These are phyloP conservation scores for Suzukiozyma palmioleophila DNA, from an alignment of 1,139 yeast species.

Conservation along the genomic window DNA sequence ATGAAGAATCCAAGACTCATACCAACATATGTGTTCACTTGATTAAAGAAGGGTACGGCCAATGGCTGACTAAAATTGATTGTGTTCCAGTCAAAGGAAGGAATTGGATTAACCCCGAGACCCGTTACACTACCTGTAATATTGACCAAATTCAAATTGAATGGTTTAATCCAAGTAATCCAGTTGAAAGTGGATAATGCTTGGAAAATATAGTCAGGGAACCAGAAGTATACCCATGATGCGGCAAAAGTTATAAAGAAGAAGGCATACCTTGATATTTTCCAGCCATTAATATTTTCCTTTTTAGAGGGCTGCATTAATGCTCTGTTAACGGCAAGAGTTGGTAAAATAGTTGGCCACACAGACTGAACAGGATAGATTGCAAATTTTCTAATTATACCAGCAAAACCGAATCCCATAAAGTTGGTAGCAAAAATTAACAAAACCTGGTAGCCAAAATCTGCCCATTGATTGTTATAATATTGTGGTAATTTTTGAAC, in stretches of 20 bases:
- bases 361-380: conserved; percentile 50
- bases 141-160: conserved; percentile 48
- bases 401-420: conserved; percentile 60
- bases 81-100: conserved; percentile 48
- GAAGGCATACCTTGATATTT: conserved; percentile 40
- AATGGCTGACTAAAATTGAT: conserved; percentile 16
- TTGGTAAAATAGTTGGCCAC: conserved; percentile 53
- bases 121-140: conserved; percentile 52
- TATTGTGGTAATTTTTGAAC: conserved; percentile 15
- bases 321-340: conserved; percentile 51
- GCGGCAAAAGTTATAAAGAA: conserved; percentile 34
- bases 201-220: conserved; percentile 49
- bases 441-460: conserved; percentile 40
- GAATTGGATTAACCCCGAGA: conserved; percentile 52
- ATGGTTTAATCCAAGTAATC: conserved; percentile 61
- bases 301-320: conserved; percentile 39
- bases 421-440: conserved; percentile 49
- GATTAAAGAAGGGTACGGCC: conserved; percentile 42
- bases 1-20: conserved; percentile 34
- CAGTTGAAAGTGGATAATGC: conserved; percentile 55
- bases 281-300: conserved; percentile 49
- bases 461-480: conserved; percentile 27
- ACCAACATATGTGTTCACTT: conserved; percentile 37
- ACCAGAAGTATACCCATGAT: conserved; percentile 52
- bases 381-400: conserved; percentile 48